Base-by-base conservation (phyloP, 2,329 filamentous ascomycete genomes). In the Aspergillus glaucus region DNA sequence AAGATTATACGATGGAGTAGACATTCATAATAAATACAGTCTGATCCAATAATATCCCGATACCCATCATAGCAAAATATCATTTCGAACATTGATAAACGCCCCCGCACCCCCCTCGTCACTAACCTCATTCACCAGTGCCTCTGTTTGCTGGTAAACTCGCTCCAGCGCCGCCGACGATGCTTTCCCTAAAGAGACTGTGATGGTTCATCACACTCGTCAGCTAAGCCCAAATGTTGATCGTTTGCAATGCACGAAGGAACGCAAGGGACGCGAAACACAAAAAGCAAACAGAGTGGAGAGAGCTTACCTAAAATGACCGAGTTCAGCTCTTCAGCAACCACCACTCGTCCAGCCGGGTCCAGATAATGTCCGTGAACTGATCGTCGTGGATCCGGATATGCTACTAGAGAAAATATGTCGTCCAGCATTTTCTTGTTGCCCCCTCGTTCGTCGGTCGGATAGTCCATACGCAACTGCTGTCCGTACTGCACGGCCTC, bases 291-390 rank as follows among this genome's bases (percentile, higher is more conserved):
- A 30, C 9, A 12, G 26, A 30, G 26, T 30, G 26, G 26, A 36
- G 30, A 5, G 37, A 50, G 50, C 84, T 73, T 74, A 95, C 90
- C 83, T 51, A 98, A 69, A 59, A 98, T 95, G 43, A 89, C 91
- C 52, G 88, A 88, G 68, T 97, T 97, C 49, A 98, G 75, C 67
- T 95, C 91, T 72, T 98, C 93, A 7, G 91, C 91, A 37, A 97
- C 88, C 15, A 82, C 77, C 15, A 84, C 81, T 40, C 93, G 77
- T 1, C 88, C 89, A 46, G 79, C 81, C 36, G 80, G 77, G 60
- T 95, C 88, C 49, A 98, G 74, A 51, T 96, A 73, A 62, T 88
- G 85, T 14, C 85, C 84, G 50, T 96, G 79, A 50, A 86, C 81
- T 53, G 87, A 88, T 57, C 84, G 82, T 14, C 86, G 77, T 0